These are phyloP conservation scores for Hypoxylon sp. DNA, from an alignment of 2,329 filamentous ascomycete species.

Conservation along the genomic window DNA sequence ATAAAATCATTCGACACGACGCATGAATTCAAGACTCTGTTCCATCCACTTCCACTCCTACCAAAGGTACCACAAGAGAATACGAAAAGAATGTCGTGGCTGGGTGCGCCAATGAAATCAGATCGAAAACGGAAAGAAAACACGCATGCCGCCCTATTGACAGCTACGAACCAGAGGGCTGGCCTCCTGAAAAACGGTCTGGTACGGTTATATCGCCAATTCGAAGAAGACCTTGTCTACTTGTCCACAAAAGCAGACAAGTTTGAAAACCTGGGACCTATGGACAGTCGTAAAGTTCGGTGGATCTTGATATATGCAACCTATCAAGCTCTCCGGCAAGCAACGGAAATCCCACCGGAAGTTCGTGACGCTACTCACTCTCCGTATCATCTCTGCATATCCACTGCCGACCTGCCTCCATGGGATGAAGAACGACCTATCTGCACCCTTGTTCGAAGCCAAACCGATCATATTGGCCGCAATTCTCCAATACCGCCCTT, in stretches of 20 bases:
- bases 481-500: constrained; percentile 35
- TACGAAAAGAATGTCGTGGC: constrained; percentile 57
- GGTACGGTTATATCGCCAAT: constrained; percentile 76
- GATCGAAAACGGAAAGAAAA: constrained; percentile 64
- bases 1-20: constrained; percentile 75
- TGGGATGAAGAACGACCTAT: constrained; percentile 58
- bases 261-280: constrained; percentile 67
- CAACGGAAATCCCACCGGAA: constrained; percentile 71
- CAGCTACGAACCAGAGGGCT: constrained; percentile 62
- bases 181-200: constrained; percentile 64
- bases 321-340: constrained; percentile 78
- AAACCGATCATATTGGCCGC: constrained; percentile 48
- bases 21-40: constrained; percentile 70
- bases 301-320: constrained; percentile 83
- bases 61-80: constrained; percentile 59
- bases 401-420: constrained; percentile 59
- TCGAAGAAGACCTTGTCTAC: constrained; percentile 72
- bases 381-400: constrained; percentile 68
- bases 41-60: constrained; percentile 75
- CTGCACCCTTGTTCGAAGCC: constrained; percentile 49
- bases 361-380: constrained; percentile 69
- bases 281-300: constrained; percentile 80
- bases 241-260: constrained; percentile 67
- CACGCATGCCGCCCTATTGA: constrained; percentile 66
- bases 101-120: constrained; percentile 57